These are phyloP conservation scores for Darksidea phi DNA, from an alignment of 495 filamentous ascomycete species.

Conservation along the genomic window DNA sequence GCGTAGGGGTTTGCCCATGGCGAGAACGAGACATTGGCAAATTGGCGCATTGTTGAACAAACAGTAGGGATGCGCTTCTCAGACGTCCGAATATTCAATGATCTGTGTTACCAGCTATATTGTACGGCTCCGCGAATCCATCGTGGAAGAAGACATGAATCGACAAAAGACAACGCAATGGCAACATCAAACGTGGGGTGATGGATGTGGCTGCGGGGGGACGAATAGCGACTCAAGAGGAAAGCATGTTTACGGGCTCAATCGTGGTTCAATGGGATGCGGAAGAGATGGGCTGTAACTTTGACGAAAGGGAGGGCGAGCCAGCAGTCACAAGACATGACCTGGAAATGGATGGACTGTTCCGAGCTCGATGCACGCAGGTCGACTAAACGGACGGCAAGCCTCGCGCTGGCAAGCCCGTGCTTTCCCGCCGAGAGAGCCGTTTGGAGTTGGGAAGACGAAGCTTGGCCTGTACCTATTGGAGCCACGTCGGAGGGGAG, in stretches of 20 bases:
- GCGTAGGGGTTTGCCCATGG: conserved; percentile 27
- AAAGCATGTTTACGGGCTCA: conserved; percentile 5
- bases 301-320: conserved; percentile 16
- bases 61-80: background rate
- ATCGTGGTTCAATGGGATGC: conserved; percentile 21
- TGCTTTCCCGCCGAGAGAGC: conserved; percentile 11
- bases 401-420: conserved; percentile 23
- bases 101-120: conserved; percentile 4
- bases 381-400: conserved; percentile 19
- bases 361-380: conserved; percentile 10
- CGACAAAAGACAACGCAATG: conserved; percentile 19
- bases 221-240: conserved; percentile 20
- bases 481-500: conserved; percentile 28
- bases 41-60: conserved; percentile 23
- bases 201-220: conserved; percentile 27
- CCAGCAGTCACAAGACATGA: conserved; percentile 22
- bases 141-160: conserved; percentile 13
- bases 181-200: conserved; percentile 33
- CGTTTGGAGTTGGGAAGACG: background rate
- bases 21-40: conserved; percentile 25
- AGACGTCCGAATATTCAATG: conserved; percentile 7
- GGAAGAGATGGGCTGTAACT: background rate
- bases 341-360: conserved; percentile 3
- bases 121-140: conserved; percentile 11
- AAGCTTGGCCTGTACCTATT: conserved; percentile 17